Evolutionary conservation across 148 eudicot species (phyloP).

Genomic region (Diospyros lotus): DNA sequence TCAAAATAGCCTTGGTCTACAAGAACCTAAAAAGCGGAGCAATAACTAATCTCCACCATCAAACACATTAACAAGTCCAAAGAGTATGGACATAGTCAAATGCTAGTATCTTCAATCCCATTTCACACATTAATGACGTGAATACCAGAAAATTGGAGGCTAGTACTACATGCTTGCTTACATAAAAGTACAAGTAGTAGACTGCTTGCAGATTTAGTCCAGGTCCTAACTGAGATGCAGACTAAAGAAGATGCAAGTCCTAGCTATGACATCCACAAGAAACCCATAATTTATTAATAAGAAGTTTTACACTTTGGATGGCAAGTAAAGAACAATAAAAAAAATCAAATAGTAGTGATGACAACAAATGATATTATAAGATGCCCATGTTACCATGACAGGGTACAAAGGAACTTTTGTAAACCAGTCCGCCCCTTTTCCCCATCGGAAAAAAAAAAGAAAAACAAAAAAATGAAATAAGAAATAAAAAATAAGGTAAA

Average conservation of each 20-base stretch:
- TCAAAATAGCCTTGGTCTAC: background rate
- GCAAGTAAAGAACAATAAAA: background rate
- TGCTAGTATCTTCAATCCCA: background rate
- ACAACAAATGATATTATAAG: background rate
- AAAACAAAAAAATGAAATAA: too few species aligned
- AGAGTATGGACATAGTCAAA: background rate
- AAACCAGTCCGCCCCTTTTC: too few species aligned
- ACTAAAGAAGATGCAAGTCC: background rate
- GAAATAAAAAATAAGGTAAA: too few species aligned
- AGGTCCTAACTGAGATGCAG: background rate
- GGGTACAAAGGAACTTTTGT: too few species aligned
- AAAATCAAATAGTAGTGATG: background rate
- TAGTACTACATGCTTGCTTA: conserved; percentile 4
- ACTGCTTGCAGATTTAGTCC: background rate
- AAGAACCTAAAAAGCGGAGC: background rate
- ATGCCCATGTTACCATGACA: too few species aligned
- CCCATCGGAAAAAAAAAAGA: too few species aligned
- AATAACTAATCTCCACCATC: background rate
- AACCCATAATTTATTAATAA: background rate
- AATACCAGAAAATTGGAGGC: conserved; percentile 8
- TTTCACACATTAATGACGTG: too few species aligned
- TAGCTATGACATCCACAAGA: background rate
- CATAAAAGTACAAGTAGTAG: background rate
- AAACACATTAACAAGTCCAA: background rate
- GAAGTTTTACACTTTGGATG: background rate